These are phyloP conservation scores for Tuber brumale DNA, from an alignment of 495 filamentous ascomycete genomes.

Conservation along the genomic window DNA sequence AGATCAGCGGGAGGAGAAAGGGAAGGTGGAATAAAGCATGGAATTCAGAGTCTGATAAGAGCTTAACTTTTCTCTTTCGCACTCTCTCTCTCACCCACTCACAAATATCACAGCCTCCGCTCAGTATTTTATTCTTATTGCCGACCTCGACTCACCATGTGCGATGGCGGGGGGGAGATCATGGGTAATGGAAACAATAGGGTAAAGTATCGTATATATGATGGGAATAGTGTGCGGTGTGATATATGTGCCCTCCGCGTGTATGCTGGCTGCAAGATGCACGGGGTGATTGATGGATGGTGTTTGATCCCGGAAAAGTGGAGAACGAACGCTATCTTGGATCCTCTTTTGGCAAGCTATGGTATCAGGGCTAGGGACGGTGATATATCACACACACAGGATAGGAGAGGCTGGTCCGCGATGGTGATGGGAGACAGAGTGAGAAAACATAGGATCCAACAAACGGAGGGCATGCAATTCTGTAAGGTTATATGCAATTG, in stretches of 20 bases:
- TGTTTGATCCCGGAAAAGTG: background rate
- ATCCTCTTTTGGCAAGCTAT: background rate
- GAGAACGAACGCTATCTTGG: background rate
- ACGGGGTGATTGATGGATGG: background rate
- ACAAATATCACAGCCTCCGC: background rate
- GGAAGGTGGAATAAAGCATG: background rate
- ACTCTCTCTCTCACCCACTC: background rate
- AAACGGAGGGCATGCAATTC: background rate
- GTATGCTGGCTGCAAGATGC: background rate
- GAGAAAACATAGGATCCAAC: background rate
- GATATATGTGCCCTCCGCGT: background rate
- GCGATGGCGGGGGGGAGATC: background rate
- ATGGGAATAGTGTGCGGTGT: background rate
- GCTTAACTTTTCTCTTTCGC: slow-evolving; percentile 6
- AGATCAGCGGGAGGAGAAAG: slow-evolving; percentile 13
- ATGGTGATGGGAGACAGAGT: background rate
- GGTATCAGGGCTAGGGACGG: background rate
- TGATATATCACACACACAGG: background rate
- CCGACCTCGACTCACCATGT: background rate
- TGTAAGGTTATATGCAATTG: background rate
- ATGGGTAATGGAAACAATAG: background rate
- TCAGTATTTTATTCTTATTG: slow-evolving; percentile 1
- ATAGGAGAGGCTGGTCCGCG: background rate
- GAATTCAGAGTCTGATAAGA: background rate
- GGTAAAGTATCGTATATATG: background rate